Evolutionary conservation across 495 filamentous ascomycete genomes (phyloP).

Genomic region (Xanthoparmelia taractica): DNA sequence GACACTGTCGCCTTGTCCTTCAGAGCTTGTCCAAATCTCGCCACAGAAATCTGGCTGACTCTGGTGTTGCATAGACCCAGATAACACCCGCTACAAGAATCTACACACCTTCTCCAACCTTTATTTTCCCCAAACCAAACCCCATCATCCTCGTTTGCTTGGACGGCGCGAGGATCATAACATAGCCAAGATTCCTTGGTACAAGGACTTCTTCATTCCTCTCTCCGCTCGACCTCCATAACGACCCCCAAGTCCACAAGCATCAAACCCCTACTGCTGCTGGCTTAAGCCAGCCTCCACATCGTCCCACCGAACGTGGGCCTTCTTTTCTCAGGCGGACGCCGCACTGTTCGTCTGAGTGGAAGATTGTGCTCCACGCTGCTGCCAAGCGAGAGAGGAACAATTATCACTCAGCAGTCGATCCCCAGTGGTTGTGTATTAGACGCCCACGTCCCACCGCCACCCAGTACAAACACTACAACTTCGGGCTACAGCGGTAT

Average conservation of each 20-base stretch:
- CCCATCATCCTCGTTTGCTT: constrained; percentile 81
- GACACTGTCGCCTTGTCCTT: constrained; percentile 9
- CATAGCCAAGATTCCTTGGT: constrained; percentile 79
- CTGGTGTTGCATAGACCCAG: constrained; percentile 55
- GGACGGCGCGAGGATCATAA: constrained; percentile 62
- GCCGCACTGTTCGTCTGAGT: constrained; percentile 86
- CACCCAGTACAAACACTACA: not conserved
- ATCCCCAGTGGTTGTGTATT: not conserved
- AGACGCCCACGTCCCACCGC: not conserved
- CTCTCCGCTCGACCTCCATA: constrained; percentile 83
- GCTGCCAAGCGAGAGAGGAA: constrained; percentile 21
- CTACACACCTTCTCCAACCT: constrained; percentile 18
- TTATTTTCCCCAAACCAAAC: constrained; percentile 32
- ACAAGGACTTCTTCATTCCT: constrained; percentile 71
- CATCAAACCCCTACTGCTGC: constrained; percentile 44
- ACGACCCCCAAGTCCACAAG: constrained; percentile 48
- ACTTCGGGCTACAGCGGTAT: not conserved
- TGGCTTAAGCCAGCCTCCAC: constrained; percentile 31
- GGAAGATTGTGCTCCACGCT: constrained; percentile 57
- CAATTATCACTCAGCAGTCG: not conserved
- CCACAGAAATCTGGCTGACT: constrained; percentile 11
- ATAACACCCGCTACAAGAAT: constrained; percentile 59
- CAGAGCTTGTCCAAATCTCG: not conserved
- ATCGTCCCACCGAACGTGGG: constrained; percentile 51
- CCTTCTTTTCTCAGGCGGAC: constrained; percentile 90